These are phyloP conservation scores for Lentinus tigrinus DNA, from an alignment of 768 basidiomycete species.

Conservation along the genomic window DNA sequence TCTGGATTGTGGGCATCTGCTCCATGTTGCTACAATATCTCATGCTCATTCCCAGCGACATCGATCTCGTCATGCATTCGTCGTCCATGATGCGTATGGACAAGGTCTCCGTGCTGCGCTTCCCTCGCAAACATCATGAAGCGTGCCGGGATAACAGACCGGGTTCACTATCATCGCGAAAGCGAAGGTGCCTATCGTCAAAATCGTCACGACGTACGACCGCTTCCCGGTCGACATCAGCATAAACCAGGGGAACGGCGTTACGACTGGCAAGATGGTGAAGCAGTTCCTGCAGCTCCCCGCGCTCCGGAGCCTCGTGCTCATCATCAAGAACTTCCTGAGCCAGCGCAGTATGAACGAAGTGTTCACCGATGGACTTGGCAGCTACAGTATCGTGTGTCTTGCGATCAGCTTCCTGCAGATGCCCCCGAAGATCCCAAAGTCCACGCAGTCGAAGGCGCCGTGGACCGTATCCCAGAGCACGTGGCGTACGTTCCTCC, in stretches of 20 bases:
- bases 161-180: constrained; percentile 87
- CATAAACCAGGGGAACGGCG: constrained; percentile 86
- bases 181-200: constrained; percentile 96
- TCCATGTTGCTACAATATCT: not conserved
- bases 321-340: constrained; percentile 90
- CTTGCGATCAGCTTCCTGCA: constrained; percentile 92
- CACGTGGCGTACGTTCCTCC: no score
- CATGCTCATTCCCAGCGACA: constrained; percentile 59
- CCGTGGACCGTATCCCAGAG: no score
- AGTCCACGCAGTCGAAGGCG: no score
- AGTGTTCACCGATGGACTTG: constrained; percentile 94
- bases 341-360: constrained; percentile 93
- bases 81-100: constrained; percentile 69
- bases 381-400: constrained; percentile 93
- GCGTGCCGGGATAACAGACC: constrained; percentile 68
- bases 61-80: constrained; percentile 90
- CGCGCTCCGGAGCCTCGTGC: constrained; percentile 78
- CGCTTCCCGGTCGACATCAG: constrained; percentile 91
- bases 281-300: constrained; percentile 76
- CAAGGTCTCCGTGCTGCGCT: constrained; percentile 67
- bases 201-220: constrained; percentile 83
- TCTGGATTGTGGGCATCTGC: not conserved
- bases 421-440: constrained; percentile 93
- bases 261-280: constrained; percentile 76
- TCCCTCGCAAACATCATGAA: constrained; percentile 78